These are phyloP conservation scores for Moricandia arvensis DNA, from an alignment of 345 rosid species.

Conservation along the genomic window DNA sequence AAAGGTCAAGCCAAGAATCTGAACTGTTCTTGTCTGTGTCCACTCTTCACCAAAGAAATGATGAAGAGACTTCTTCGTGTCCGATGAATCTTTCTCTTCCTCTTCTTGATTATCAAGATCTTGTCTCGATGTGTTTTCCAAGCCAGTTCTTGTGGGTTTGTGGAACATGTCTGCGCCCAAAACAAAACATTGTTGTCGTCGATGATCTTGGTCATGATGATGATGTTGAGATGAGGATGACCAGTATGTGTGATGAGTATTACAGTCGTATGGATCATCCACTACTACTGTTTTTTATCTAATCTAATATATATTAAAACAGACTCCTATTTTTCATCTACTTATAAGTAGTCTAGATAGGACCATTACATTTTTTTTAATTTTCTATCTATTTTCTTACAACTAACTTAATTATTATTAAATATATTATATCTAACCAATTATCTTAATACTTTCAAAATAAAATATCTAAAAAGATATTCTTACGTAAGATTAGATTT, in stretches of 20 bases:
- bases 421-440: too few relatives aligned
- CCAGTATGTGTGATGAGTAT: constrained; percentile 28
- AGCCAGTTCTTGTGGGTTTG: constrained; percentile 50
- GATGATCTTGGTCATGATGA: constrained; percentile 11
- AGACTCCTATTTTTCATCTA: too few relatives aligned
- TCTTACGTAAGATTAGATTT: too few relatives aligned
- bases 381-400: too few relatives aligned
- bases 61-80: constrained; percentile 63
- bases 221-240: constrained; percentile 37
- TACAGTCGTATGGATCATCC: constrained; percentile 37
- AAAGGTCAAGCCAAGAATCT: constrained; percentile 49
- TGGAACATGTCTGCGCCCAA: constrained; percentile 62
- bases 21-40: constrained; percentile 44
- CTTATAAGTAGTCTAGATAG: too few relatives aligned
- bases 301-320: too few relatives aligned
- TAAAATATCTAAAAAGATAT: too few relatives aligned
- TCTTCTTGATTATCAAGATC: constrained; percentile 37
- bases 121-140: constrained; percentile 26
- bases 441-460: too few relatives aligned
- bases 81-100: constrained; percentile 42
- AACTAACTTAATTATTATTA: too few relatives aligned
- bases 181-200: constrained; percentile 51
- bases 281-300: constrained; percentile 23
- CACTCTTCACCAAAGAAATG: constrained; percentile 68
- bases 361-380: too few relatives aligned